Evolutionary conservation across 2,329 filamentous ascomycete species (phyloP).

Genomic region (Mycosphaerella sp.): DNA sequence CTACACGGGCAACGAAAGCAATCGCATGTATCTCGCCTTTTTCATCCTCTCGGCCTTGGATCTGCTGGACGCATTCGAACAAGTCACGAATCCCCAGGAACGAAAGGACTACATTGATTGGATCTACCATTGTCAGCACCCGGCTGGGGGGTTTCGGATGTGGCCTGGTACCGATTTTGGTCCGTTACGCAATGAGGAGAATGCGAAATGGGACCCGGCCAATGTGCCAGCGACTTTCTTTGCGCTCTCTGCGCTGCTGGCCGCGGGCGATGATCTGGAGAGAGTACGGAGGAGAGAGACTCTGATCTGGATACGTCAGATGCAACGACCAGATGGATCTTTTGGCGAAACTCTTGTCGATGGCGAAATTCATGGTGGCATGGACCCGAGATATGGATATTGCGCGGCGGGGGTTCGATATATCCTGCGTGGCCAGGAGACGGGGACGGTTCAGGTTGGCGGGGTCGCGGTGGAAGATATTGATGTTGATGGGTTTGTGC

Average conservation of each 20-base stretch:
- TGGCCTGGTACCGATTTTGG: slow-evolving; percentile 63
- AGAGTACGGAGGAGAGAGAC: slow-evolving; percentile 62
- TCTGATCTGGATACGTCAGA: slow-evolving; percentile 62
- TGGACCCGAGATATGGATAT: slow-evolving; percentile 83
- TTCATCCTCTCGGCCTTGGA: slow-evolving; percentile 85
- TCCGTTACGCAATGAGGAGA: slow-evolving; percentile 43
- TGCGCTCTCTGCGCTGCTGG: slow-evolving; percentile 66
- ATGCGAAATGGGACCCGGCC: slow-evolving; percentile 61
- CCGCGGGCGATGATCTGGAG: slow-evolving; percentile 54
- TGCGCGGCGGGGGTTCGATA: slow-evolving; percentile 75
- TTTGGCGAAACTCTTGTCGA: slow-evolving; percentile 74
- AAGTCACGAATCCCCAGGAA: slow-evolving; percentile 49
- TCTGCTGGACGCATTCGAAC: slow-evolving; percentile 60
- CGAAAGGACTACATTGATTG: slow-evolving; percentile 58
- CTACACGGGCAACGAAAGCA: slow-evolving; percentile 86
- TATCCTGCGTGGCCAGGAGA: slow-evolving; percentile 53
- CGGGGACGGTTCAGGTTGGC: slow-evolving; percentile 50
- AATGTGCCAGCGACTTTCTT: slow-evolving; percentile 88
- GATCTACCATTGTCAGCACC: slow-evolving; percentile 82
- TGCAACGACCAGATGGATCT: slow-evolving; percentile 81
- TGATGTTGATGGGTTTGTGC: slow-evolving; percentile 61
- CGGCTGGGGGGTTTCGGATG: slow-evolving; percentile 79
- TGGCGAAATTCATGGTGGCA: slow-evolving; percentile 63
- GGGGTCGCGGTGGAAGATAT: slow-evolving; percentile 62
- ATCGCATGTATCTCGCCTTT: slow-evolving; percentile 80